Evolutionary conservation across 768 basidiomycete genomes (phyloP), one percentile per base, ranked within the genome.

Genomic region (Suillus americanus): DNA sequence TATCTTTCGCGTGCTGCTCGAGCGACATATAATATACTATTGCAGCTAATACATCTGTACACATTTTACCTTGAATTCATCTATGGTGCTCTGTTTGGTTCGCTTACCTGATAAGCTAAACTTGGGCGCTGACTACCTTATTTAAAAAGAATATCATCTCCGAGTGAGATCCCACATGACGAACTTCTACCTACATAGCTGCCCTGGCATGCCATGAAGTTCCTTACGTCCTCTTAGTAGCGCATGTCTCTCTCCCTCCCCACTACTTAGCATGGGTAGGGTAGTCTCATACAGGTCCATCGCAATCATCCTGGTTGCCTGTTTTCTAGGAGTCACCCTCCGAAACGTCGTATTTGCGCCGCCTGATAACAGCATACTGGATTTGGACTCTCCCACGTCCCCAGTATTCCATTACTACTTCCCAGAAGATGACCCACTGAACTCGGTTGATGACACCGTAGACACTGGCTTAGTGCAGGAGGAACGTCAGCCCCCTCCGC

Each of bases 11-110:
- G 10, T 20, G 38, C 40, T 59, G 25, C 18, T 59, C 18, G 40
- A 30, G 57, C 56, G 57, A 59, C 40, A 59, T 57, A 38, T 41
- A 23, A 40, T 28, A 40, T 59, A 59, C 40, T 59, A 59, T 25
- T 30, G 57, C 38, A 59, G 57, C 10, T 59, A 59, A 59, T 59
- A 10, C 40, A 59, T 59, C 40, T 59, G 28, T 40, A 57, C 23
- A 56, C 35, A 35, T 37, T 48, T 55, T 35, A 37, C n/a, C n/a
- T n/a, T n/a, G n/a, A n/a, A n/a, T n/a, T n/a, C n/a, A n/a, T n/a
- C n/a, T n/a, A n/a, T n/a, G n/a, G n/a, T n/a, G n/a, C n/a, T n/a
- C n/a, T n/a, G n/a, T n/a, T n/a, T n/a, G n/a, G n/a, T n/a, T n/a
- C n/a, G 30, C 30, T 2, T 30, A 30, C 53, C 37, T 51, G 28